These are phyloP conservation scores for Echeveria elegans DNA, from an alignment of 164 flowering plant species.

Conservation along the genomic window DNA sequence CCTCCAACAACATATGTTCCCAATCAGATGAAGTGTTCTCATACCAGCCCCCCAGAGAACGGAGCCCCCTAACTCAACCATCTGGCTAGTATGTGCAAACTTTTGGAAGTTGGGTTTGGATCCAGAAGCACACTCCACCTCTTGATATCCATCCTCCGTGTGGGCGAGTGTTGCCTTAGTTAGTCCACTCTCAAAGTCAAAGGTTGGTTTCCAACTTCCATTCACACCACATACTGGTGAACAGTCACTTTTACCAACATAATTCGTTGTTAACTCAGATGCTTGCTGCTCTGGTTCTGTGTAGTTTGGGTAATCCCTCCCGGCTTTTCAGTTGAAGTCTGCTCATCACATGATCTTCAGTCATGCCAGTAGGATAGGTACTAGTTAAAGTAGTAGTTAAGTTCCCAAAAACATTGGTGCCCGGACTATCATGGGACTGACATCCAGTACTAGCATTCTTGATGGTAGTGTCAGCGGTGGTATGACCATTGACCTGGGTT, in stretches of 20 bases:
- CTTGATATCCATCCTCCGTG: constrained; percentile 4
- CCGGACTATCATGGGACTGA: neutral
- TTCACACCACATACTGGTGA: constrained; percentile 9
- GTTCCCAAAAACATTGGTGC: constrained; percentile 5
- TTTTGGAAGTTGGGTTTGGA: constrained; percentile 9
- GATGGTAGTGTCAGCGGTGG: neutral
- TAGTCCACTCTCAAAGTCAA: neutral
- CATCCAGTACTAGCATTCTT: neutral
- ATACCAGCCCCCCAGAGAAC: constrained; percentile 19
- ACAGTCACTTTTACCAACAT: constrained; percentile 12
- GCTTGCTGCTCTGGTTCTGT: constrained; percentile 13
- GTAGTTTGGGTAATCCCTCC: constrained; percentile 20
- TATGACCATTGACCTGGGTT: constrained; percentile 9
- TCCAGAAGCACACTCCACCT: constrained; percentile 13
- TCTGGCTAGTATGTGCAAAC: constrained; percentile 10
- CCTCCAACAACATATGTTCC: constrained; percentile 62
- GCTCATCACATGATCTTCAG: constrained; percentile 29
- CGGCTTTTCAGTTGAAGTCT: constrained; percentile 31
- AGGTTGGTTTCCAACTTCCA: neutral
- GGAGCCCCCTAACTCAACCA: constrained; percentile 10
- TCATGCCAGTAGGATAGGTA: constrained; percentile 13
- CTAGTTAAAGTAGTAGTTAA: constrained; percentile 10
- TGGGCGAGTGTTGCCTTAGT: neutral
- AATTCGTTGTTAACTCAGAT: constrained; percentile 11
- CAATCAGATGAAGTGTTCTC: constrained; percentile 54